phyloP scores from a whole-genome alignment of 1,284 basidiomycete species.

The Golubevia pallescens region DNA sequence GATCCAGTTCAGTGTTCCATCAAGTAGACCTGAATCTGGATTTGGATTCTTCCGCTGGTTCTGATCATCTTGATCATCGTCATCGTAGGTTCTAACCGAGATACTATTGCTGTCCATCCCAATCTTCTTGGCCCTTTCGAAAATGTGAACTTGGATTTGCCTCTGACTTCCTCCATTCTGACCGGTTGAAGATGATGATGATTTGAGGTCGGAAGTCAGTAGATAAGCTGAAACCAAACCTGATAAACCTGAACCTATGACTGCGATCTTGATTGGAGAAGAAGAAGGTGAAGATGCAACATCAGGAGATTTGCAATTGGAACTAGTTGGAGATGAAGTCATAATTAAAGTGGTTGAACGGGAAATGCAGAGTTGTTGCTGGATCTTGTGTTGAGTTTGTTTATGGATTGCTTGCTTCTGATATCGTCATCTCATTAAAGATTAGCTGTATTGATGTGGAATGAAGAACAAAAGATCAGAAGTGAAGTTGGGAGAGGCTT shows the following conservation, averaged over 20 bases:
- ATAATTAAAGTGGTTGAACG: too few relatives aligned
- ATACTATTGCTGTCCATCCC: conserved; percentile 59
- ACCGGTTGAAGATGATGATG: neutral
- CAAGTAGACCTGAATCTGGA: too few relatives aligned
- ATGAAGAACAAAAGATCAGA: too few relatives aligned
- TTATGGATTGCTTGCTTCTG: too few relatives aligned
- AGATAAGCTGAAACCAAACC: conserved; percentile 47
- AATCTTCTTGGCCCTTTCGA: conserved; percentile 39
- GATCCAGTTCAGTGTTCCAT: too few relatives aligned
- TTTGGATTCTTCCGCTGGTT: conserved; percentile 4
- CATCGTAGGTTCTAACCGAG: conserved; percentile 18
- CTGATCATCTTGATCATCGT: conserved; percentile 4
- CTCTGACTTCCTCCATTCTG: neutral
- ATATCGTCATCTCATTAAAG: too few relatives aligned
- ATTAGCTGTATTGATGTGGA: too few relatives aligned
- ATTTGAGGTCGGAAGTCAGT: conserved; percentile 24
- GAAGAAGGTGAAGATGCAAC: neutral
- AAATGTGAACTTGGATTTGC: conserved; percentile 35
- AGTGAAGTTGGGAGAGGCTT: too few relatives aligned
- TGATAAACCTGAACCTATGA: conserved; percentile 52
- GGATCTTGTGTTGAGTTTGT: too few relatives aligned
- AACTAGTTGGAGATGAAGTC: too few relatives aligned
- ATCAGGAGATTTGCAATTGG: too few relatives aligned
- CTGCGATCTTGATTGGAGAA: conserved; percentile 32
- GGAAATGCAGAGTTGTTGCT: too few relatives aligned